These are phyloP conservation scores for Podospora appendiculata DNA, from an alignment of 495 filamentous ascomycete species.

Conservation along the genomic window DNA sequence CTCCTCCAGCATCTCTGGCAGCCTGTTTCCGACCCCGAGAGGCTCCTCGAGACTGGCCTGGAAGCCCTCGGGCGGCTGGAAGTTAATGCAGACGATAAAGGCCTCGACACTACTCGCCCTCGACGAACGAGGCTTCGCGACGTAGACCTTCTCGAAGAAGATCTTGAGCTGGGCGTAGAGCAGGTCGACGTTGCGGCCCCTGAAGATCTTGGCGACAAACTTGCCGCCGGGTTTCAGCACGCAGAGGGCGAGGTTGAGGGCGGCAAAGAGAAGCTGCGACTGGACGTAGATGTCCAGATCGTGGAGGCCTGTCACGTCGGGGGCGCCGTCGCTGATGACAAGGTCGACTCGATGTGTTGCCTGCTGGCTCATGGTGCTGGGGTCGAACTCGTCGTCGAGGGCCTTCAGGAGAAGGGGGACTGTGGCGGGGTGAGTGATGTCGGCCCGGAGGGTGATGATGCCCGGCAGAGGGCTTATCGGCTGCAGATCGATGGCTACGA, in stretches of 20 bases:
- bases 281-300: constrained; percentile 98
- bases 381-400: constrained; percentile 66
- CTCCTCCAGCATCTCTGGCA: constrained; percentile 34
- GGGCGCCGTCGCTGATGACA: constrained; percentile 89
- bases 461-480: constrained; percentile 90
- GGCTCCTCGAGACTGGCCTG: constrained; percentile 61
- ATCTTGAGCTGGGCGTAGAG: constrained; percentile 87
- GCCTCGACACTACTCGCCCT: constrained; percentile 93
- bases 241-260: constrained; percentile 84
- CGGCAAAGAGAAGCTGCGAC: constrained; percentile 87
- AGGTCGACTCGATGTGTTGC: constrained; percentile 72
- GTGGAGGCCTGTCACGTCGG: constrained; percentile 93
- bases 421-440: constrained; percentile 95
- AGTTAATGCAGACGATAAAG: constrained; percentile 91
- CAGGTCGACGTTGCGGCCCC: constrained; percentile 85
- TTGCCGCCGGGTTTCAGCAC: constrained; percentile 87
- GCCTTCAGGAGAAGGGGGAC: constrained; percentile 80
- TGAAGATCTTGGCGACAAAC: constrained; percentile 97
- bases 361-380: constrained; percentile 40
- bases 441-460: constrained; percentile 82
- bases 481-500: constrained; percentile 91
- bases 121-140: constrained; percentile 88
- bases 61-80: constrained; percentile 56
- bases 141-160: constrained; percentile 78
- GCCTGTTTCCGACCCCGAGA: constrained; percentile 47